Evolutionary conservation across 192 early-diverging fungal species (phyloP).

Genomic region (Kappamyces sp.): DNA sequence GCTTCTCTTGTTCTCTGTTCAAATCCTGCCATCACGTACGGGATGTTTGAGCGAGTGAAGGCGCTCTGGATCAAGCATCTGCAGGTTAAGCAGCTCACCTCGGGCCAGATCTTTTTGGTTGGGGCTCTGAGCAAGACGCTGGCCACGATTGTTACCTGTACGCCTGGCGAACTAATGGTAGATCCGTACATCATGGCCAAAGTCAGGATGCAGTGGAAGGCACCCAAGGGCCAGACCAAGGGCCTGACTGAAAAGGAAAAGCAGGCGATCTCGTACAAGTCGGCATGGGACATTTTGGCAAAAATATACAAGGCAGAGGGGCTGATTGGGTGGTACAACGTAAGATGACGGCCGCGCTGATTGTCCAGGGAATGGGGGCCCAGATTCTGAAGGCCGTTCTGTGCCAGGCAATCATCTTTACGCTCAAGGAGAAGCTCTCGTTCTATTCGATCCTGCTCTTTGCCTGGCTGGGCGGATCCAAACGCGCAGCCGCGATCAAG

Average conservation of each 20-base stretch:
- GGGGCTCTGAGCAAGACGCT: slow-evolving; percentile 93
- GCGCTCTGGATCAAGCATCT: slow-evolving; percentile 26
- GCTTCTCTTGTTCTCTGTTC: slow-evolving; percentile 86
- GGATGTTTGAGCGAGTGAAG: slow-evolving; percentile 81
- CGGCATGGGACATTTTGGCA: slow-evolving; percentile 76
- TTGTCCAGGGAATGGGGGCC: slow-evolving; percentile 79
- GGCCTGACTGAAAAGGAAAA: slow-evolving; percentile 36
- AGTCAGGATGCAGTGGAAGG: slow-evolving; percentile 76
- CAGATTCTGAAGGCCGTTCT: slow-evolving; percentile 99
- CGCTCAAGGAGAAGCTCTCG: slow-evolving; percentile 89
- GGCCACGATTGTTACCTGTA: slow-evolving; percentile 62
- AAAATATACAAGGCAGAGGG: slow-evolving; percentile 79
- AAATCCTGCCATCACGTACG: slow-evolving; percentile 98
- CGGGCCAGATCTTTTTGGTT: slow-evolving; percentile 83
- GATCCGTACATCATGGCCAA: slow-evolving; percentile 99
- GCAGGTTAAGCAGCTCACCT: slow-evolving; percentile 43
- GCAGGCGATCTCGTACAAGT: slow-evolving; percentile 61
- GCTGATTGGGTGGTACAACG: slow-evolving; percentile 87
- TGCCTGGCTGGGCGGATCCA: slow-evolving; percentile 17
- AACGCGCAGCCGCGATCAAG: neutral
- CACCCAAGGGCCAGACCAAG: slow-evolving; percentile 40
- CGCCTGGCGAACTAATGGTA: slow-evolving; percentile 20
- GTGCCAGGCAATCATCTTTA: slow-evolving; percentile 95
- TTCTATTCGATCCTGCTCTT: slow-evolving; percentile 64
- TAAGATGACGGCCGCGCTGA: slow-evolving; percentile 29